A percentile compares a stretch with the other conserved stretches of the same genome.
Conservation (phyloP, 345 rosid genomes). For the Brassica carinata region DNA sequence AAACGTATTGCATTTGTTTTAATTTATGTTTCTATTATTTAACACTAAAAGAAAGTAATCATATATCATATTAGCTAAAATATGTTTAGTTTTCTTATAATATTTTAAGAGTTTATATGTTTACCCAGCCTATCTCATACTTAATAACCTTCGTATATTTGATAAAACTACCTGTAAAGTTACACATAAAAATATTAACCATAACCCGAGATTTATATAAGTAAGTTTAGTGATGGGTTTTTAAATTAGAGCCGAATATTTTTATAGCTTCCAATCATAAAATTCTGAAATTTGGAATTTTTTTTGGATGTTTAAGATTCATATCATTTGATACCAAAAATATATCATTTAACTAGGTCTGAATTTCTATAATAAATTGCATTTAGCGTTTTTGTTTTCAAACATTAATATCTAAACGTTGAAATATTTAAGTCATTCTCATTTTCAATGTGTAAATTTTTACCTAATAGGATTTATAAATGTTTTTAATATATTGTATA, state of each 20-base stretch:
- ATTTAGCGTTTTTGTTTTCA: too few relatives aligned
- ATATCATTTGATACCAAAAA: not conserved
- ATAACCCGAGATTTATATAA: not conserved
- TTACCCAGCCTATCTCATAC: not conserved
- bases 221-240: not conserved
- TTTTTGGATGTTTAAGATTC: not conserved
- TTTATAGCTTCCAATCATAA: too few relatives aligned
- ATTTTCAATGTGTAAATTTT: too few relatives aligned
- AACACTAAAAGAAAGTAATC: too few relatives aligned
- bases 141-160: not conserved
- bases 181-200: not conserved
- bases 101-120: not conserved
- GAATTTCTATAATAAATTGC: too few relatives aligned
- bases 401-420: too few relatives aligned
- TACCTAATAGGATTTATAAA: too few relatives aligned
- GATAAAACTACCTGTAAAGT: not conserved
- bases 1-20: too few relatives aligned
- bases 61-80: not conserved
- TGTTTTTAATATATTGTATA: too few relatives aligned
- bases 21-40: too few relatives aligned
- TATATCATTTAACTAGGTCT: not conserved
- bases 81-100: not conserved
- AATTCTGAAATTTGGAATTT: not conserved
- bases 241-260: not conserved
- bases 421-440: too few relatives aligned